Evolutionary conservation across 305 asterid species (phyloP).

Genomic region (Coffea humblotiana): DNA sequence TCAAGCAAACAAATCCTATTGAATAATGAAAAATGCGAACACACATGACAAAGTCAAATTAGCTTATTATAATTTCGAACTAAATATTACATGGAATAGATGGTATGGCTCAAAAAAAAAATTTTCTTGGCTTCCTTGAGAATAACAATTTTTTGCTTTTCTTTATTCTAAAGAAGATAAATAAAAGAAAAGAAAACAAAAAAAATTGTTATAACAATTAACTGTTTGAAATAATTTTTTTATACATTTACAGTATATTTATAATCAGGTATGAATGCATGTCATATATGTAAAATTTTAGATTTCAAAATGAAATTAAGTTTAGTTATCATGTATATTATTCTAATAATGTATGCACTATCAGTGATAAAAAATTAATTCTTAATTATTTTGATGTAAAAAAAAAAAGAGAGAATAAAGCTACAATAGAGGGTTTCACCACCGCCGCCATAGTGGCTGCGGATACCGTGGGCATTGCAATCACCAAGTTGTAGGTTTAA

Average conservation of each 20-base stretch:
- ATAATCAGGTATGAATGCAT: too few species aligned
- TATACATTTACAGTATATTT: too few species aligned
- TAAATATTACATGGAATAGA: neutral
- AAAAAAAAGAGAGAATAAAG: neutral
- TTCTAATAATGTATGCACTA: too few species aligned
- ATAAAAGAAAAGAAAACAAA: too few species aligned
- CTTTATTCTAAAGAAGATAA: too few species aligned
- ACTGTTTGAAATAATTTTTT: too few species aligned
- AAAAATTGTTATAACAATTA: too few species aligned
- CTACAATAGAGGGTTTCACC: neutral
- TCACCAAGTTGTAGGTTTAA: constrained; percentile 7
- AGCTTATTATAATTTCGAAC: neutral
- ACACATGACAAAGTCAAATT: neutral
- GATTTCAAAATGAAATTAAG: too few species aligned
- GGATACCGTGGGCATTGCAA: constrained; percentile 22
- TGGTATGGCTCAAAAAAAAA: neutral
- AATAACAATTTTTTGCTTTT: neutral
- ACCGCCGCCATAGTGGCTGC: constrained; percentile 1
- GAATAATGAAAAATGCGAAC: neutral
- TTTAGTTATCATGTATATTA: too few species aligned
- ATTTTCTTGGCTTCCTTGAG: neutral
- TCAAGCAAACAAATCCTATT: neutral
- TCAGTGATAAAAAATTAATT: too few species aligned
- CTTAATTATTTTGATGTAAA: too few species aligned
- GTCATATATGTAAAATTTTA: too few species aligned